Conservation (phyloP, 331 rosid species). For the Erythrophleum ivorense region DNA sequence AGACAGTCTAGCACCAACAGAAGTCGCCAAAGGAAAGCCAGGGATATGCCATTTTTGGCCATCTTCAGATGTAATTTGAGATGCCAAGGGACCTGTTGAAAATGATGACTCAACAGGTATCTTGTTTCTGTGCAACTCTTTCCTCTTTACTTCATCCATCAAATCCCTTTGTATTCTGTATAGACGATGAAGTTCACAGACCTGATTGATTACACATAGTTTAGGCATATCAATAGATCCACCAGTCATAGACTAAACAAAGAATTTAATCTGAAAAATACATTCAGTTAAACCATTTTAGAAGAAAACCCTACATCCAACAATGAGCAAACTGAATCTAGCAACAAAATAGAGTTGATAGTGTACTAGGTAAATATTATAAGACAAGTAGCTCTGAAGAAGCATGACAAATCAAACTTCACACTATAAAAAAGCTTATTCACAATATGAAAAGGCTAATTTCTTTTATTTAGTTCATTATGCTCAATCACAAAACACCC, state of each 20-base stretch:
- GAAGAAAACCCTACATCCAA: constrained; percentile 26
- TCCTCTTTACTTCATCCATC: constrained; percentile 79
- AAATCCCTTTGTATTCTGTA: constrained; percentile 86
- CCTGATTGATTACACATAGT: constrained; percentile 61
- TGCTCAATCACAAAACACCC: constrained; percentile 9
- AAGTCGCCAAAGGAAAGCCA: constrained; percentile 57
- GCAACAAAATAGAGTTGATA: constrained; percentile 30
- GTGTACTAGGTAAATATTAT: constrained; percentile 12
- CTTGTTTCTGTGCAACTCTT: constrained; percentile 58
- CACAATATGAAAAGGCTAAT: background rate
- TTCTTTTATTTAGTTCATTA: background rate
- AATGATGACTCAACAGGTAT: constrained; percentile 66
- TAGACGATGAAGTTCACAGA: constrained; percentile 83
- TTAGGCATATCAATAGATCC: constrained; percentile 36
- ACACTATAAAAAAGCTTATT: background rate
- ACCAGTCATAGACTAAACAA: constrained; percentile 25
- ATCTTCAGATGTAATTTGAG: constrained; percentile 68
- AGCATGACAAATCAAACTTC: constrained; percentile 14
- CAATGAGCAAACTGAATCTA: constrained; percentile 4
- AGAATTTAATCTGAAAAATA: constrained; percentile 12
- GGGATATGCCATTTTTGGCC: constrained; percentile 65
- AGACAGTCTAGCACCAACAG: constrained; percentile 55
- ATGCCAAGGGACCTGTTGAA: constrained; percentile 64
- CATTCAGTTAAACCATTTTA: constrained; percentile 24
- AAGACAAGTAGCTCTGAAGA: constrained; percentile 26